Percentiles rank a stretch among this genome's conserved stretches.
phyloP scores from a whole-genome alignment of 176 grass and related monocot species.

The Microstegium vimineum region DNA sequence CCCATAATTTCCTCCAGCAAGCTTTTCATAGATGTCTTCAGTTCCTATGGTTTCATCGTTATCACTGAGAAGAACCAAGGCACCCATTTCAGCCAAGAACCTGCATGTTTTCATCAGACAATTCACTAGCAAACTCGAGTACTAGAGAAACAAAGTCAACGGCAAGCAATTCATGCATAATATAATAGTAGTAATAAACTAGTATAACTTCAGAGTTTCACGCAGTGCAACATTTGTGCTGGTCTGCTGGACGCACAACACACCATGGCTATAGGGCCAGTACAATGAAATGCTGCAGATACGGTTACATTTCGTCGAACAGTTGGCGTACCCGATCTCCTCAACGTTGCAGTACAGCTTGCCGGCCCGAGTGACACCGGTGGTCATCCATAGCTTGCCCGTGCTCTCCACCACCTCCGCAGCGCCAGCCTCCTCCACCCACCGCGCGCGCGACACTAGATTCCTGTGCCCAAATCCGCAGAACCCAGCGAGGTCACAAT shows the following conservation, averaged over 20 bases:
- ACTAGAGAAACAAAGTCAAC: not conserved
- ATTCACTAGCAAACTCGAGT: not conserved
- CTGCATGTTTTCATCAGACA: conserved; percentile 35
- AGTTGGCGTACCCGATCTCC: conserved; percentile 65
- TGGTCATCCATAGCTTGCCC: conserved; percentile 78
- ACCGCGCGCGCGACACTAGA: conserved; percentile 51
- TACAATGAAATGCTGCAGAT: not conserved
- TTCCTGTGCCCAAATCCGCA: conserved; percentile 35
- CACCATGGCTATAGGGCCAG: not conserved
- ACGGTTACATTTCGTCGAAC: conserved; percentile 32
- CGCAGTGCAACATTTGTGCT: not conserved
- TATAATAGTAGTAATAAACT: not conserved
- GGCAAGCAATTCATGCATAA: not conserved
- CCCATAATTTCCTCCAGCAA: conserved; percentile 41
- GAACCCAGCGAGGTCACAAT: not conserved
- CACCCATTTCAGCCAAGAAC: conserved; percentile 78
- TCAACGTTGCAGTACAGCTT: conserved; percentile 81
- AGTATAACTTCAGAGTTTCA: not conserved
- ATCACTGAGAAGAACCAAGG: conserved; percentile 51
- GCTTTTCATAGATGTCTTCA: conserved; percentile 49
- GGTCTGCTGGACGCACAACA: not conserved
- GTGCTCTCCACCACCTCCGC: conserved; percentile 70
- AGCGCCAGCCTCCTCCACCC: conserved; percentile 62
- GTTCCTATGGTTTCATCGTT: conserved; percentile 34
- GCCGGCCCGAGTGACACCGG: conserved; percentile 41